phyloP scores from a whole-genome alignment of 2,329 filamentous ascomycete genomes.

The Cladosporium sp. region DNA sequence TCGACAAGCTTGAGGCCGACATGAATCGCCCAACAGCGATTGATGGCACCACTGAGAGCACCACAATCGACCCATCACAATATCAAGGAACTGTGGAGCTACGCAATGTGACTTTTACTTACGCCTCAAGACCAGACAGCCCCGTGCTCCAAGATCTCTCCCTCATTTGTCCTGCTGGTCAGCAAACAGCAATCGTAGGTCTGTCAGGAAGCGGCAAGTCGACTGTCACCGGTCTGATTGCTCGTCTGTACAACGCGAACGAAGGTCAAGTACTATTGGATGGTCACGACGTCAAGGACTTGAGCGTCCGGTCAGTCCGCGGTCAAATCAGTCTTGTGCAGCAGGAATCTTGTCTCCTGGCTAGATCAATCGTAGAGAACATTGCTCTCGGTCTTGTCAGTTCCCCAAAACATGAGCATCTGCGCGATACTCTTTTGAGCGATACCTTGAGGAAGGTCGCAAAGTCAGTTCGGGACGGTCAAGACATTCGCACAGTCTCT shows the following conservation, averaged over 20 bases:
- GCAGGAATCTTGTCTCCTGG: slow-evolving; percentile 35
- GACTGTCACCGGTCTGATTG: slow-evolving; percentile 33
- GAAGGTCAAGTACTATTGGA: slow-evolving; percentile 31
- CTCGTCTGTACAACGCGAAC: slow-evolving; percentile 31
- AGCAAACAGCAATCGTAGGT: slow-evolving; percentile 43
- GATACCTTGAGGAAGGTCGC: slow-evolving; percentile 19
- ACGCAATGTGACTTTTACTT: slow-evolving; percentile 65
- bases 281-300: slow-evolving; percentile 25
- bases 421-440: slow-evolving; percentile 2
- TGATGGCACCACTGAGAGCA: slow-evolving; percentile 31
- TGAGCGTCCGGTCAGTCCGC: slow-evolving; percentile 32
- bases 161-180: slow-evolving; percentile 36
- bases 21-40: slow-evolving; percentile 48
- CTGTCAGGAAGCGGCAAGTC: slow-evolving; percentile 37
- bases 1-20: slow-evolving; percentile 54
- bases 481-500: slow-evolving; percentile 33
- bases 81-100: slow-evolving; percentile 52
- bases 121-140: slow-evolving; percentile 48
- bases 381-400: slow-evolving; percentile 35
- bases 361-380: slow-evolving; percentile 34
- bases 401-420: slow-evolving; percentile 15
- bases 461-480: slow-evolving; percentile 33
- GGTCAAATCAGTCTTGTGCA: slow-evolving; percentile 32
- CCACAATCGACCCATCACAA: slow-evolving; percentile 22
- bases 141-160: slow-evolving; percentile 34